phyloP scores from a whole-genome alignment of 1,139 yeast species.

The Taphrina wiesneri region DNA sequence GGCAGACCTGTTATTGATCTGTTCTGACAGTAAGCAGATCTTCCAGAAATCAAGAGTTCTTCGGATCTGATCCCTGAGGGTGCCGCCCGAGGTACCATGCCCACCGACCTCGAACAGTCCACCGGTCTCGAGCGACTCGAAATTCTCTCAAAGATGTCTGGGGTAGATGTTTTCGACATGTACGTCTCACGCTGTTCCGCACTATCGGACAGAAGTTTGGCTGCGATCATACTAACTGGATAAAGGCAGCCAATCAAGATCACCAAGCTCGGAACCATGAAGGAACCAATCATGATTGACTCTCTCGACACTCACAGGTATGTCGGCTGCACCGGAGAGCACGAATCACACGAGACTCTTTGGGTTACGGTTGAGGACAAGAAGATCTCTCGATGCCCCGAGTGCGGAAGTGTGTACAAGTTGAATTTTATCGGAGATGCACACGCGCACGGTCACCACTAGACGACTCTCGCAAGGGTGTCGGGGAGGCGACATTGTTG shows the following conservation, averaged over 20 bases:
- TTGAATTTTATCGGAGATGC: conserved; percentile 84
- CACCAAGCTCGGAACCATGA: conserved; percentile 64
- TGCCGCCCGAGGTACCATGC: conserved; percentile 78
- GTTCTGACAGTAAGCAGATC: conserved; percentile 39
- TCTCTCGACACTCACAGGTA: conserved; percentile 91
- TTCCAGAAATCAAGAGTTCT: conserved; percentile 78
- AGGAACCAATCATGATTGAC: conserved; percentile 84
- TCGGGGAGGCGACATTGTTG: no score
- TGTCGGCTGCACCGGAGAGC: conserved; percentile 96
- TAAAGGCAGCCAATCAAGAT: conserved; percentile 30
- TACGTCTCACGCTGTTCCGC: conserved; percentile 75
- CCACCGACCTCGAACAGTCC: conserved; percentile 92
- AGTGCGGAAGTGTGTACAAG: conserved; percentile 94
- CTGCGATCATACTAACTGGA: neutral
- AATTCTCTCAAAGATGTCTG: conserved; percentile 89
- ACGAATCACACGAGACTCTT: conserved; percentile 74
- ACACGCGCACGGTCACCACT: conserved; percentile 49
- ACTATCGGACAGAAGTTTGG: conserved; percentile 52
- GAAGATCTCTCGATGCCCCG: conserved; percentile 95
- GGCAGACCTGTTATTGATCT: neutral
- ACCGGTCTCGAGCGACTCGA: conserved; percentile 98
- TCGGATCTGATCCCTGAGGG: conserved; percentile 82
- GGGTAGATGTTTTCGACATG: conserved; percentile 91
- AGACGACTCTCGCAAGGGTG: neutral
- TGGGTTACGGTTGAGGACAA: conserved; percentile 91